Evolutionary conservation across 805 yeast species (phyloP), one percentile per base, ranked within the genome.

Genomic region (Saturnispora mendoncae): DNA sequence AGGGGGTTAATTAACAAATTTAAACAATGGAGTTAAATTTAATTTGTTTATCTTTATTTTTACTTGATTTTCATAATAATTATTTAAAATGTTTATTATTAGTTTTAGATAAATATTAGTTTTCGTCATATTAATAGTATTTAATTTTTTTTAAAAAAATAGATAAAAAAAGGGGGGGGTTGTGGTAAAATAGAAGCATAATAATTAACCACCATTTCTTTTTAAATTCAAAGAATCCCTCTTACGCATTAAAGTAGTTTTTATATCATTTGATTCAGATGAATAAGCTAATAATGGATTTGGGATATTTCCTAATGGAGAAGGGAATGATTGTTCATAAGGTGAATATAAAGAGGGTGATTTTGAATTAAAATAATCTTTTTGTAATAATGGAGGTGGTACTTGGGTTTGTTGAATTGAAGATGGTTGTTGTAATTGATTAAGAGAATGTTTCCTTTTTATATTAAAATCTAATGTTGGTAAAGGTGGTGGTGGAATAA

Each of bases 1-100:
- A 82, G 83, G 62, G 86, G 83, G 50, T 76, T 92, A 69, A 87
- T 92, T 69, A 90, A 92, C 81, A 83, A 82, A 69, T 92, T 86
- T 81, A 90, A 90, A 73, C 62, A 73, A 56, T 90, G 97, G 97
- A 64, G 61, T 46, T 59, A 39, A 47, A n/a, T 29, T 13, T 32
- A 6, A 12, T 32, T 32, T 10, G n/a, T 27, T 36, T 17, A 18
- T 17, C n/a, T 36, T 28, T 28, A 13, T 27, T 36, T 36, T 28
- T 21, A 23, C 39, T 18, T 29, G n/a, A n/a, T n/a, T n/a, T n/a
- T n/a, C n/a, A n/a, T n/a, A n/a, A n/a, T n/a, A n/a, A n/a, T n/a
- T n/a, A n/a, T n/a, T n/a, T n/a, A n/a, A n/a, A n/a, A n/a, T n/a
- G n/a, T n/a, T n/a, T n/a, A n/a, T n/a, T n/a, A n/a, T n/a, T n/a